Base-by-base conservation (phyloP, 2,329 filamentous ascomycete species). In the Berkeleyomyces basicola region DNA sequence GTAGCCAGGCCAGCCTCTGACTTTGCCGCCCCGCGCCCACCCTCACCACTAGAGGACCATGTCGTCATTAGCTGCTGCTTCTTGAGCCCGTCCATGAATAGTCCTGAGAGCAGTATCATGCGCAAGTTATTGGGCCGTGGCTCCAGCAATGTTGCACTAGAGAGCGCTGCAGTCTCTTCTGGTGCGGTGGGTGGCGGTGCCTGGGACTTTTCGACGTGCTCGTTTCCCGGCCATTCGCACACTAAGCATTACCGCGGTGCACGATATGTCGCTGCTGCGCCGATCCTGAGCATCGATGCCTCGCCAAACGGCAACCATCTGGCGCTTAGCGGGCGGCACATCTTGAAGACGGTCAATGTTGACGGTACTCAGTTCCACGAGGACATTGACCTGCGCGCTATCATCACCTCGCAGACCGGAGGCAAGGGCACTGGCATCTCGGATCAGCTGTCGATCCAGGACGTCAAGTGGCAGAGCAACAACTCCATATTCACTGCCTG, bases 401-500 rank as follows among this genome's bases (percentile, higher is more conserved):
- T 78, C 16, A 83, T 86, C 63, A 75, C 75, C 11, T 73, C 77
- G 9, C 78, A 81, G 64, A 73, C 76, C 58, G 71, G 72, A 4
- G 76, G 72, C 59, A 72, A 73, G 23, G 70, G 69, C 7, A 71
- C 73, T 16, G 64, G 61, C 2, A 67, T 68, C 33, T 59, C 67
- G 58, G 82, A 86, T 65, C 82, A 85, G 70, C 74, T 85, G 58
- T 83, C 82, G 43, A 84, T 86, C 66, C 79, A 80, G 67, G 81
- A 84, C 65, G 81, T 83, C 59, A 82, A 81, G 69, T 82, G 82
- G 77, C 75, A 79, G 39, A 75, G 73, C 63, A 76, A 78, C 65
- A 76, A 77, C 11, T 78, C 76, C 44, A 77, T 85, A 61, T 82
- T 84, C 67, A 85, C 83, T 0, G 83, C 83, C 2, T 84, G 82